Conservation (phyloP, 2,329 filamentous ascomycete genomes). For the Alternaria burnsii region DNA sequence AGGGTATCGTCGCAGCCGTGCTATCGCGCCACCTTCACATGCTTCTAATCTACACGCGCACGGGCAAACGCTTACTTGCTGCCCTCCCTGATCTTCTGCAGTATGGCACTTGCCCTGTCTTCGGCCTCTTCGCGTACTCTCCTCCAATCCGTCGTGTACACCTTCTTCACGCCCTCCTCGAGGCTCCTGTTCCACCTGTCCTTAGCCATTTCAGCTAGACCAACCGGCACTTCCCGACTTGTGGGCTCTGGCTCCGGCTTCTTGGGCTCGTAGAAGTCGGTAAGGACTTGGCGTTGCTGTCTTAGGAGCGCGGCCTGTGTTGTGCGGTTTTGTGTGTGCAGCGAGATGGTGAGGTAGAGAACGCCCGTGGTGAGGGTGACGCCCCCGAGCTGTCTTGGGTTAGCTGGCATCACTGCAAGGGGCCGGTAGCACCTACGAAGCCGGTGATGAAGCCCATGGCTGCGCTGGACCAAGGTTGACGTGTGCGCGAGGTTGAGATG, state of each 20-base stretch:
- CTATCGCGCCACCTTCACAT: conserved; percentile 6
- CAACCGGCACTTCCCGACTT: conserved; percentile 51
- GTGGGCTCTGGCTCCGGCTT: conserved; percentile 51
- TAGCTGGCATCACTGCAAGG: neutral
- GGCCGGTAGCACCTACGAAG: conserved; percentile 52
- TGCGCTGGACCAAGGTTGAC: conserved; percentile 11
- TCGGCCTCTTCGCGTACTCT: conserved; percentile 53
- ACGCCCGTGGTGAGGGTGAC: conserved; percentile 59
- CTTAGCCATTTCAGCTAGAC: conserved; percentile 58
- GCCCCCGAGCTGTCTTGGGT: conserved; percentile 55
- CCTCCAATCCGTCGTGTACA: conserved; percentile 58
- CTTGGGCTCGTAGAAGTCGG: conserved; percentile 55
- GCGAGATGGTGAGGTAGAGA: conserved; percentile 50
- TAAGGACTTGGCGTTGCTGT: conserved; percentile 56
- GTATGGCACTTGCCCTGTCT: conserved; percentile 48
- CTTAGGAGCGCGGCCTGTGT: conserved; percentile 57
- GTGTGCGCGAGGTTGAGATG: neutral
- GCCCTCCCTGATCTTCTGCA: conserved; percentile 45
- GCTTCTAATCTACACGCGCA: neutral
- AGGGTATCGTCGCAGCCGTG: conserved; percentile 28
- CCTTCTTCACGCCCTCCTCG: conserved; percentile 53
- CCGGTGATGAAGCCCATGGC: conserved; percentile 62
- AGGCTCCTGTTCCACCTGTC: conserved; percentile 60
- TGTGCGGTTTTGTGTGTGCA: conserved; percentile 58
- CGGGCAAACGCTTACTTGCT: conserved; percentile 30